phyloP scores from a whole-genome alignment of 371 early-diverging fungal species.

The Lichtheimia ramosa region DNA sequence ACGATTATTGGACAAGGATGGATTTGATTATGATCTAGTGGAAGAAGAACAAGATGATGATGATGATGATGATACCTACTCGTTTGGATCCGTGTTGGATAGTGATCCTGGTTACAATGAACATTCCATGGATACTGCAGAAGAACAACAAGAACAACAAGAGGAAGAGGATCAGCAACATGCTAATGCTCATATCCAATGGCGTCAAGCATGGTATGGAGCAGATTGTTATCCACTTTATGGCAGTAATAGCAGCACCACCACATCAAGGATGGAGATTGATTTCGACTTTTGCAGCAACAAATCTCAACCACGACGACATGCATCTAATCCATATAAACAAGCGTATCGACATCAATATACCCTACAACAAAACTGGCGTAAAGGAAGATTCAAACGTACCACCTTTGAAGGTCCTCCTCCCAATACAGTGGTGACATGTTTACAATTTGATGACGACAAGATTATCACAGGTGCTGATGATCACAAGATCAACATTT shows the following conservation, averaged over 20 bases:
- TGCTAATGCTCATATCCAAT: not conserved
- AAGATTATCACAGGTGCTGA: slow-evolving; percentile 94
- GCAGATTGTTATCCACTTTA: not conserved
- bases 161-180: not conserved
- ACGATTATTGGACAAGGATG: slow-evolving; percentile 49
- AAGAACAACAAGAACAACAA: not conserved
- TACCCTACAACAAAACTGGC: slow-evolving; percentile 84
- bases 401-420: slow-evolving; percentile 77
- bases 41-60: slow-evolving; percentile 1
- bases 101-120: slow-evolving; percentile 1
- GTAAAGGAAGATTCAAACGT: slow-evolving; percentile 66
- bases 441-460: slow-evolving; percentile 90
- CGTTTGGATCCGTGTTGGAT: not conserved
- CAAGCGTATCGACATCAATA: slow-evolving; percentile 76
- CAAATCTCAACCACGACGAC: not conserved
- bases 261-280: not conserved
- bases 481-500: slow-evolving; percentile 85
- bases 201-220: slow-evolving; percentile 13
- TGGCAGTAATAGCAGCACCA: not conserved
- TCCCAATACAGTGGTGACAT: slow-evolving; percentile 76
- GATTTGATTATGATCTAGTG: slow-evolving; percentile 28
- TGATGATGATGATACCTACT: not conserved
- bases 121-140: not conserved
- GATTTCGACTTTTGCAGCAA: not conserved
- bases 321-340: slow-evolving; percentile 64